Evolutionary conservation across 176 grass and related monocot genomes (phyloP).

Genomic region (Dactylis glomerata): DNA sequence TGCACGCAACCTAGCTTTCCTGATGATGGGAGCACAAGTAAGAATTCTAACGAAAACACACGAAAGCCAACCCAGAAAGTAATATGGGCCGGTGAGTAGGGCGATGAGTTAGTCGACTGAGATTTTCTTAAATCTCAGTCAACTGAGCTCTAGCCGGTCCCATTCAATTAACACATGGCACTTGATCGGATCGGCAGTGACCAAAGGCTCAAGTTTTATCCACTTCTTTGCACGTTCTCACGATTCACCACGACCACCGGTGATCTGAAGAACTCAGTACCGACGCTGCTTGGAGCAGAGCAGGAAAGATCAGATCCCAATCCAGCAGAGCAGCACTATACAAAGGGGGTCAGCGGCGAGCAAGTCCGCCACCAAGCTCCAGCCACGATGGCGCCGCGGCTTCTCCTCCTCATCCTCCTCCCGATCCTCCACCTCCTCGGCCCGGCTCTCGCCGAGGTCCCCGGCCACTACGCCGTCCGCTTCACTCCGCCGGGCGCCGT

Average conservation of each 20-base stretch:
- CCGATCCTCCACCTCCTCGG: conserved; percentile 16
- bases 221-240: neutral
- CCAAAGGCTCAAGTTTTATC: no score
- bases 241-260: neutral
- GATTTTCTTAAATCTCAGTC: no score
- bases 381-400: neutral
- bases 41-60: no score
- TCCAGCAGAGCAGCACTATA: neutral
- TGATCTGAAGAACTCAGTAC: neutral
- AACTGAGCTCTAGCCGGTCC: no score
- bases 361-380: neutral
- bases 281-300: neutral
- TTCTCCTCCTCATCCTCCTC: neutral
- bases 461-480: conserved; percentile 16
- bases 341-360: neutral
- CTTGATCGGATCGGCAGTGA: no score
- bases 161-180: no score
- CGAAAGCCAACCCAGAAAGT: no score
- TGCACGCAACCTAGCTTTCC: no score
- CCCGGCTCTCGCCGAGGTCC: neutral
- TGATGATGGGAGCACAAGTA: no score
- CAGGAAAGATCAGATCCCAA: neutral
- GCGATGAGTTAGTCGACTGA: no score
- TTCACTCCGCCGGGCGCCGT: neutral
- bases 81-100: no score